These are phyloP conservation scores for Boletus coccyginus DNA, from an alignment of 768 basidiomycete species.

Conservation along the genomic window DNA sequence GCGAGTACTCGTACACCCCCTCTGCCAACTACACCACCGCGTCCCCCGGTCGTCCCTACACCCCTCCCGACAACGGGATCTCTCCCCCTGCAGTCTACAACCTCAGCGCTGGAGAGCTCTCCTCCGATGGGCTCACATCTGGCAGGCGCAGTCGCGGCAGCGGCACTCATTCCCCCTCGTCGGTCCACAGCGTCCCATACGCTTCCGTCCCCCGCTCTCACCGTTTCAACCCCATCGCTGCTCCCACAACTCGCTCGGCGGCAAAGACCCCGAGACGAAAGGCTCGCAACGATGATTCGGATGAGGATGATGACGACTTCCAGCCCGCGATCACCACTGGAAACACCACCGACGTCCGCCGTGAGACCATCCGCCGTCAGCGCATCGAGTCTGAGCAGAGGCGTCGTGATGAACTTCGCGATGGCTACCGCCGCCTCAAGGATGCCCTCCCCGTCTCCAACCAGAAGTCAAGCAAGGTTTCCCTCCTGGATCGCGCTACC, in stretches of 20 bases:
- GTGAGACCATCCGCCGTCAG: slow-evolving; percentile 88
- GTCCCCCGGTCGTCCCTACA: slow-evolving; percentile 60
- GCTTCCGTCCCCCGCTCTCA: slow-evolving; percentile 71
- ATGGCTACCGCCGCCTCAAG: slow-evolving; percentile 89
- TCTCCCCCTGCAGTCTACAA: slow-evolving; percentile 73
- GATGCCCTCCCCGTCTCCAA: slow-evolving; percentile 85
- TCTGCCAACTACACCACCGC: slow-evolving; percentile 51
- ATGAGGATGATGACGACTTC: slow-evolving; percentile 77
- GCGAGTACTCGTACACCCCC: slow-evolving; percentile 59
- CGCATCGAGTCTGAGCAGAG: slow-evolving; percentile 94
- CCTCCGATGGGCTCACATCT: slow-evolving; percentile 68
- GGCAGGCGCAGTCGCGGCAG: slow-evolving; percentile 70
- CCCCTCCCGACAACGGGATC: slow-evolving; percentile 64
- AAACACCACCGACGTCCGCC: slow-evolving; percentile 63
- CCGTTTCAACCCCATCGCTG: slow-evolving; percentile 72
- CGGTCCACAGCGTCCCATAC: slow-evolving; percentile 48
- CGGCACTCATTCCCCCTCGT: slow-evolving; percentile 52
- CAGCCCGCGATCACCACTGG: slow-evolving; percentile 47
- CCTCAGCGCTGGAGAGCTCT: slow-evolving; percentile 66
- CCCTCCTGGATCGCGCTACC: slow-evolving; percentile 83
- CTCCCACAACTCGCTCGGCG: slow-evolving; percentile 50
- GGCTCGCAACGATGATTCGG: slow-evolving; percentile 61
- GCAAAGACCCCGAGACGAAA: slow-evolving; percentile 48
- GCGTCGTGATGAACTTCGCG: slow-evolving; percentile 87
- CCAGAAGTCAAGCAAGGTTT: slow-evolving; percentile 93